Conservation (phyloP, 306 rosid species). For the Pyrus betulifolia region DNA sequence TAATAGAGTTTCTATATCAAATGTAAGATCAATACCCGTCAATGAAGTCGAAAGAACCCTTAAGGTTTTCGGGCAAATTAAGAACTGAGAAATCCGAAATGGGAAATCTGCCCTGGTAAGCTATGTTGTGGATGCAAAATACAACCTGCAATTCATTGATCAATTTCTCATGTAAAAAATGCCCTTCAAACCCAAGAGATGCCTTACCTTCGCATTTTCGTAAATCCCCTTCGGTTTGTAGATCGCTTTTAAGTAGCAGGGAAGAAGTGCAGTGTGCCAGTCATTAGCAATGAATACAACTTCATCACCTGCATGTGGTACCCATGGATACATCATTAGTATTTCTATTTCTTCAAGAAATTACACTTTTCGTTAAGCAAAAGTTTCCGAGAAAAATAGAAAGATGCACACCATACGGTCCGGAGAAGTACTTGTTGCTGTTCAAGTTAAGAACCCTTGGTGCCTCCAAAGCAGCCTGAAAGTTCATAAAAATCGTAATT, state of each 20-base stretch:
- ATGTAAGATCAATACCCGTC: constrained; percentile 25
- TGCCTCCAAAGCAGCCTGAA: constrained; percentile 48
- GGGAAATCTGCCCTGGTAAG: constrained; percentile 47
- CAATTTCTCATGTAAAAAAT: neutral
- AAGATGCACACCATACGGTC: constrained; percentile 34
- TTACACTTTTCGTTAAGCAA: neutral
- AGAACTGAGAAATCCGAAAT: constrained; percentile 27
- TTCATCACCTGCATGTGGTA: constrained; percentile 33
- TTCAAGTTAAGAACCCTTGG: constrained; percentile 34
- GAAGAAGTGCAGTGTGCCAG: constrained; percentile 48
- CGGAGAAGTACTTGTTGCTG: constrained; percentile 35
- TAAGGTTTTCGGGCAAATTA: constrained; percentile 29
- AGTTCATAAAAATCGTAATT: neutral
- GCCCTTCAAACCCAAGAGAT: neutral
- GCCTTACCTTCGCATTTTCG: constrained; percentile 34
- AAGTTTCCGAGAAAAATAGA: neutral
- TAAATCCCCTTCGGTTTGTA: constrained; percentile 37
- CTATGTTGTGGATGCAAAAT: constrained; percentile 50
- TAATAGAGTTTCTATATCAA: neutral
- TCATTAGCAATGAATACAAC: constrained; percentile 37
- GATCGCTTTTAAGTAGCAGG: constrained; percentile 36
- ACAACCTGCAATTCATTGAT: constrained; percentile 26
- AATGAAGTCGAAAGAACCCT: constrained; percentile 38
- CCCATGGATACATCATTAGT: neutral
- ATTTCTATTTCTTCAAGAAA: neutral